Evolutionary conservation across 306 rosid genomes (phyloP), one percentile per base, ranked within the genome.

Genomic region (Begonia masoniana): DNA sequence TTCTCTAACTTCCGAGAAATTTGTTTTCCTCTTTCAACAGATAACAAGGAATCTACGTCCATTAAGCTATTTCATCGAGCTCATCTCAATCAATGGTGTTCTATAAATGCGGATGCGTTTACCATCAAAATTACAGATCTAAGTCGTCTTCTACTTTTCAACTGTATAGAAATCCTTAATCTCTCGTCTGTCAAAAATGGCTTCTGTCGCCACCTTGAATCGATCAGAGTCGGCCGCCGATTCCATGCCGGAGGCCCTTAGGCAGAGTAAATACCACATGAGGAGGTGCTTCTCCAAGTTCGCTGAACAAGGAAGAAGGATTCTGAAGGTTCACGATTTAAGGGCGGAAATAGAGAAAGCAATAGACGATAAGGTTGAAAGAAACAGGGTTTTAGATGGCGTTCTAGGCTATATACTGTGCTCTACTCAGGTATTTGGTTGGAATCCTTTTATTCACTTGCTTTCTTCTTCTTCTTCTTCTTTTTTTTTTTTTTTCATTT

Each of bases 281-380:
- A 84, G 81, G 71, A 80, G 55, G 71, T 84, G 95, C 69, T 88
- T 84, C 61, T 82, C 81, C 6, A 88, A 78, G 81, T 82, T 68
- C 77, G 45, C 80, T 12, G 95, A 74, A 41, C 70, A 84, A 52
- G 97, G 97, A 6, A 82, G 39, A 45, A 84, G 97, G 76, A 62
- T 73, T 2, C 73, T 84, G 75, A 82, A 84, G 26, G 76, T 57
- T 68, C 63, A 66, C 49, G 78, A 88, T 55, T 72, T 88, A 75
- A 80, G 82, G 94, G 82, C 63, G 51, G 97, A 82, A 68, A 58
- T 84, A 76, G 95, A 80, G 62, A 41, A 8, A 13, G 83, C 61
- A 19, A 74, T 88, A 3, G 89, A 79, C 45, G 95, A 84, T 56
- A 68, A 15, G 41, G 56, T 4, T 36, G 95, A 88, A 43, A 82